phyloP scores from a whole-genome alignment of 805 yeast species.

The Candida ovalis region DNA sequence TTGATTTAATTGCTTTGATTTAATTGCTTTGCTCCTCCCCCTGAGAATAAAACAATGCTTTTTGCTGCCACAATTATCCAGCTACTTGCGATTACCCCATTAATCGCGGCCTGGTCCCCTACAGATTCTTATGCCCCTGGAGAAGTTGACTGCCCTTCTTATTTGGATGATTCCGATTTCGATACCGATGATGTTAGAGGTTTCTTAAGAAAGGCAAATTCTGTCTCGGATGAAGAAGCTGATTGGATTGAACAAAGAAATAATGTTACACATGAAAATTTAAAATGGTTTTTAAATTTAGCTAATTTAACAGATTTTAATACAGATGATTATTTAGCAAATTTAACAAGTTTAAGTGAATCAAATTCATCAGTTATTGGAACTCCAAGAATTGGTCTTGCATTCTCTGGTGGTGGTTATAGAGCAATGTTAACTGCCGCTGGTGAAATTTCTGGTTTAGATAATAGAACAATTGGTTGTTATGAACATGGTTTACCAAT shows the following conservation, averaged over 20 bases:
- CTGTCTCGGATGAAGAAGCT: conserved; percentile 43
- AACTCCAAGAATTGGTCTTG: conserved; percentile 46
- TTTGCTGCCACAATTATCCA: neutral
- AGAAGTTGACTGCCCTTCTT: conserved; percentile 48
- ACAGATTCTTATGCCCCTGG: conserved; percentile 62
- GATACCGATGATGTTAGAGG: conserved; percentile 18
- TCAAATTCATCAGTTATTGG: conserved; percentile 34
- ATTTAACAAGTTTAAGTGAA: conserved; percentile 16
- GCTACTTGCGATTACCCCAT: neutral
- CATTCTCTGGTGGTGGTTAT: conserved; percentile 86
- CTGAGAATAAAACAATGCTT: neutral
- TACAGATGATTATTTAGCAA: conserved; percentile 38
- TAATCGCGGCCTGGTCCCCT: conserved; percentile 44
- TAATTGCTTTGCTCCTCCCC: too few relatives aligned
- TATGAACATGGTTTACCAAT: conserved; percentile 64
- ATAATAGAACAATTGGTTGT: conserved; percentile 59
- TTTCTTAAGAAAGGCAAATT: conserved; percentile 43
- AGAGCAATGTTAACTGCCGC: conserved; percentile 87
- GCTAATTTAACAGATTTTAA: conserved; percentile 47
- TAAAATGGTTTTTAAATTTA: conserved; percentile 42
- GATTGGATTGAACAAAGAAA: conserved; percentile 52
- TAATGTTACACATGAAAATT: conserved; percentile 40
- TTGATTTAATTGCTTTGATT: too few relatives aligned
- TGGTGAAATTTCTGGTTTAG: conserved; percentile 76
- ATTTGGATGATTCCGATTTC: conserved; percentile 17